Base-by-base conservation (phyloP, 2,329 filamentous ascomycete genomes). In the Malbranchea cinnamomea region DNA sequence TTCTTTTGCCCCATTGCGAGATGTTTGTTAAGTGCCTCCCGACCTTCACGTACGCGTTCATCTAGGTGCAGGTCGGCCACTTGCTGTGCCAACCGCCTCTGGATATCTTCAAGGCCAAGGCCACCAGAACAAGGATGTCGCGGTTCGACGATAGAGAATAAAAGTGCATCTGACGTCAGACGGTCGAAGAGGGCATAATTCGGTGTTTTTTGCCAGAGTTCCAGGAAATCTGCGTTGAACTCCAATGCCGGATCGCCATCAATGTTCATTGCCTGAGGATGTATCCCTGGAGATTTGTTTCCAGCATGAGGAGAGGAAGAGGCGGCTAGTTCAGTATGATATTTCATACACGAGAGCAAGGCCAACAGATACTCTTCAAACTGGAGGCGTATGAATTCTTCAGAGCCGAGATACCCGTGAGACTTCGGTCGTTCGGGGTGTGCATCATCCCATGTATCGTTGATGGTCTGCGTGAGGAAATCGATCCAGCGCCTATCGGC, bases 401-500 rank as follows among this genome's bases (percentile, higher is more conserved):
- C 89, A 38, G 84, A 94, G 17, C 89, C 89, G 21, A 83, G 75
- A 47, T 94, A 98, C 17, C 85, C 85, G 63, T 94, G 77, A 2
- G 83, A 92, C 46, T 84, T 94, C n/a, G 89, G 89, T 27, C 81
- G 69, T 38, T 74, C 72, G 0, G 89, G 89, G 46, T 95, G 87
- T 4, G 74, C 63, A 23, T 93, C 83, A 49, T 98, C 89, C 89
- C 89, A 98, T 0, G 89, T 94, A 40, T 95, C 84, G 45, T 89
- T 81, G 13, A 98, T 82, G 22, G 84, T 80, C 45, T 93, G 82
- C 0, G 84, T 91, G 31, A 98, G 68, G 44, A 84, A 85, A 56
- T 98, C 89, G 42, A 98, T 94, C 87, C 89, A 98, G 34, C 89
- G 70, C 35, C 89, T 71, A 49, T 98, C 89, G 1, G 89, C 79